Percentiles rank a stretch among this genome's conserved stretches.
phyloP scores from a whole-genome alignment of 495 filamentous ascomycete species.

The Aspergillus baeticus region DNA sequence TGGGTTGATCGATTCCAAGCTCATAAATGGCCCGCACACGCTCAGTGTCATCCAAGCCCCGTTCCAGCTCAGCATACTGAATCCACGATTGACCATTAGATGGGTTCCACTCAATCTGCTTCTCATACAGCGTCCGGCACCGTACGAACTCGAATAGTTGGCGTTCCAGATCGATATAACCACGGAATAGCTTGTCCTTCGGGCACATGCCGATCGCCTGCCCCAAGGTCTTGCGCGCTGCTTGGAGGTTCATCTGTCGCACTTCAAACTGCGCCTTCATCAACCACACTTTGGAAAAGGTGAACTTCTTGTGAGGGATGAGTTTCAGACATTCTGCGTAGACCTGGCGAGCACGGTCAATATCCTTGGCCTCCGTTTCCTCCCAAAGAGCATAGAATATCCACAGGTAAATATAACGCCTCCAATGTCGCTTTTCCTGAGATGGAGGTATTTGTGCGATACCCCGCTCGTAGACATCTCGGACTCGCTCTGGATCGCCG shows the following conservation, averaged over 20 bases:
- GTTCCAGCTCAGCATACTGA: constrained; percentile 88
- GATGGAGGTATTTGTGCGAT: constrained; percentile 95
- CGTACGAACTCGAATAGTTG: constrained; percentile 90
- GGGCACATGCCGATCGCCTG: constrained; percentile 90
- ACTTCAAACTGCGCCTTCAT: constrained; percentile 92
- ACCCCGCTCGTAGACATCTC: constrained; percentile 92
- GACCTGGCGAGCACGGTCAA: constrained; percentile 80
- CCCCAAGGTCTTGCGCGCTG: constrained; percentile 84
- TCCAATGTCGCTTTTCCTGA: constrained; percentile 96
- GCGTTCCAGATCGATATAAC: constrained; percentile 87
- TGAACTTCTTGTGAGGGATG: constrained; percentile 95
- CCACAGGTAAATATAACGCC: constrained; percentile 96
- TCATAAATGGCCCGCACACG: constrained; percentile 90
- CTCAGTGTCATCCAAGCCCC: constrained; percentile 83
- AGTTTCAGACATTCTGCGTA: constrained; percentile 85
- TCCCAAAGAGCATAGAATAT: constrained; percentile 96
- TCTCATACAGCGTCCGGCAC: constrained; percentile 89
- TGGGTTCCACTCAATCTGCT: constrained; percentile 87
- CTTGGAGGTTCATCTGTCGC: constrained; percentile 74
- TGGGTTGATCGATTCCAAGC: constrained; percentile 77
- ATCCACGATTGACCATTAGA: constrained; percentile 93
- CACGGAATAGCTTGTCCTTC: constrained; percentile 91
- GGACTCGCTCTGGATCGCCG: constrained; percentile 75
- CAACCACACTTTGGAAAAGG: constrained; percentile 95
- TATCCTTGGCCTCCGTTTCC: constrained; percentile 78